Base-by-base conservation (phyloP, 2,329 filamentous ascomycete genomes). In the Colletotrichum sp. region DNA sequence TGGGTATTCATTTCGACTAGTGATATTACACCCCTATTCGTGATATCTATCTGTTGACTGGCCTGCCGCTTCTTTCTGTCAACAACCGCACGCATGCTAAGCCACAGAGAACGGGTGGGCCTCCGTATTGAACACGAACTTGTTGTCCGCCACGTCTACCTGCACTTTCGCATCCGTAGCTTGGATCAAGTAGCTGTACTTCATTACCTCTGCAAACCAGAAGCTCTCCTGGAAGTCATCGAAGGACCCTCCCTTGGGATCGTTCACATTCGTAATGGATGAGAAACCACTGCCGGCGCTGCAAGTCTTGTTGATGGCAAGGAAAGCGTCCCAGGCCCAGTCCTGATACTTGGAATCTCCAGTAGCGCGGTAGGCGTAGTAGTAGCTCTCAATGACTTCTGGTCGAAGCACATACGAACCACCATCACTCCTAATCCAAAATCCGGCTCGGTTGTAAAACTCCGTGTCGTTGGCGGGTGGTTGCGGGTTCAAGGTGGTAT, bases 171-270 rank as follows among this genome's bases (percentile, higher is more conserved):
- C 91, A 36, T 95, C 93, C 82, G 85, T 86, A 1, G 90, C 88
- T 81, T 92, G 92, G 74, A 94, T 94, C 79, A 98, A 83, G 85
- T 94, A 98, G 72, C 90, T 87, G 83, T 98, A 98, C 88, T 98
- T 98, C 83, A 98, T 82, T 77, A 96, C 94, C 87, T 98, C 95
- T 0, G 95, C 95, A 83, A 98, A 95, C 87, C 94, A 93, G 86
- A 97, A 98, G 80, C 94, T 96, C 85, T 98, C 95, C 88, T 96
- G 94, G 82, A 93, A 93, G 82, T 98, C 91, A 57, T 84, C 83
- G 75, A 90, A 92, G 0, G 85, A 84, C 1, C 94, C 94, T 12
- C 94, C 94, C 34, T 87, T 88, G 5, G 81, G 79, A 5, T 84
- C 85, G 79, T 94, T 95, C 61, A 98, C 94, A 81, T 98, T 84